Evolutionary conservation across 345 rosid genomes (phyloP).

Genomic region (Aquilaria malaccensis): DNA sequence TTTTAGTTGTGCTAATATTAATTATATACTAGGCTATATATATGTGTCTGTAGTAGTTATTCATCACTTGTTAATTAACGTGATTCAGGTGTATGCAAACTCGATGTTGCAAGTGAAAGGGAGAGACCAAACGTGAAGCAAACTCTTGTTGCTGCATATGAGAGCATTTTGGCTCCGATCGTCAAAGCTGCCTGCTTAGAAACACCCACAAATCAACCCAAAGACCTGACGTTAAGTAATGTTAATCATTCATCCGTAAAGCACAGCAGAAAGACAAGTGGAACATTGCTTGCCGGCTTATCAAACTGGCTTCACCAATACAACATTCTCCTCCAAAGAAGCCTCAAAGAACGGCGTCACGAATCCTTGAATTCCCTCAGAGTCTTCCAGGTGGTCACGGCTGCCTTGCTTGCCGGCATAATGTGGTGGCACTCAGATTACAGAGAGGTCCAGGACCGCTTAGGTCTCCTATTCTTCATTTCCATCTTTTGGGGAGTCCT

Average conservation of each 20-base stretch:
- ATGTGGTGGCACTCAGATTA: constrained; percentile 98
- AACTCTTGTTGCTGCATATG: constrained; percentile 45
- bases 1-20: too few relatives aligned
- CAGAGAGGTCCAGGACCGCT: constrained; percentile 62
- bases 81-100: constrained; percentile 54
- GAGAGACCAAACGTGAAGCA: constrained; percentile 65
- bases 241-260: constrained; percentile 15
- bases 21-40: too few relatives aligned
- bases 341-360: constrained; percentile 75
- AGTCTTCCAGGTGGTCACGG: constrained; percentile 70
- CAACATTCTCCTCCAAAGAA: constrained; percentile 65
- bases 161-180: constrained; percentile 47
- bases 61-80: too few relatives aligned
- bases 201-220: constrained; percentile 8
- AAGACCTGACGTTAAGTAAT: constrained; percentile 7
- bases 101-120: constrained; percentile 45
- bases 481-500: constrained; percentile 94
- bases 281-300: constrained; percentile 12
- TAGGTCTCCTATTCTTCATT: constrained; percentile 81
- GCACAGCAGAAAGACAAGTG: constrained; percentile 7
- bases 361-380: constrained; percentile 70
- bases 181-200: constrained; percentile 50
- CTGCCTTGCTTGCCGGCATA: constrained; percentile 55
- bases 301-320: constrained; percentile 67
- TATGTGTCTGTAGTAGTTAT: too few relatives aligned